These are phyloP conservation scores for Kluyveromyces dobzhanskii DNA, from an alignment of 805 yeast species.

Conservation along the genomic window DNA sequence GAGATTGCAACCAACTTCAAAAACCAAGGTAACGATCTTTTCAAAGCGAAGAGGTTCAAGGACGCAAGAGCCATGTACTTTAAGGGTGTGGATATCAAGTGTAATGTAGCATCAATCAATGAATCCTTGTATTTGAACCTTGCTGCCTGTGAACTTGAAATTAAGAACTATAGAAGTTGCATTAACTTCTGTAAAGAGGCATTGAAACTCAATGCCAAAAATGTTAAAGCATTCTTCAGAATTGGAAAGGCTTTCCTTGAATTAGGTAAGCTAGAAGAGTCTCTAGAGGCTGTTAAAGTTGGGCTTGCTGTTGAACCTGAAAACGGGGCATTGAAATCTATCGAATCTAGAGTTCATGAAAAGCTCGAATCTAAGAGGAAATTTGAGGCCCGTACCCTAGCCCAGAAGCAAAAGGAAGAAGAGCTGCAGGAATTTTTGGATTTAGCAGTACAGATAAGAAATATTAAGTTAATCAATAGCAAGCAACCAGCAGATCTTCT, in stretches of 20 bases:
- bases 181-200: conserved; percentile 79
- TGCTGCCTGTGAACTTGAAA: conserved; percentile 85
- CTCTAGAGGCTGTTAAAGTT: conserved; percentile 53
- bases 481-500: conserved; percentile 49
- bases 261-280: conserved; percentile 64
- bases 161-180: conserved; percentile 76
- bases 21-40: conserved; percentile 87
- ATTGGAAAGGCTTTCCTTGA: conserved; percentile 73
- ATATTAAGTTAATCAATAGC: conserved; percentile 41
- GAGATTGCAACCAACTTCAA: conserved; percentile 87
- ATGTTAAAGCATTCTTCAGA: conserved; percentile 77
- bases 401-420: conserved; percentile 27
- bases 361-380: conserved; percentile 32
- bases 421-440: conserved; percentile 38
- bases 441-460: conserved; percentile 56
- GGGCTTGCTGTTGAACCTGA: conserved; percentile 54
- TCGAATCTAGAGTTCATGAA: conserved; percentile 35
- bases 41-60: conserved; percentile 57
- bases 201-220: conserved; percentile 53
- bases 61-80: conserved; percentile 74
- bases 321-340: conserved; percentile 45
- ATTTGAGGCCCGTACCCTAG: conserved; percentile 16
- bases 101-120: conserved; percentile 46
- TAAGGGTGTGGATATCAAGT: conserved; percentile 66
- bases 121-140: conserved; percentile 67